A percentile compares a stretch with the other conserved stretches of the same genome.
Evolutionary conservation across 345 rosid genomes (phyloP).

Genomic region (Ceriops decandra): DNA sequence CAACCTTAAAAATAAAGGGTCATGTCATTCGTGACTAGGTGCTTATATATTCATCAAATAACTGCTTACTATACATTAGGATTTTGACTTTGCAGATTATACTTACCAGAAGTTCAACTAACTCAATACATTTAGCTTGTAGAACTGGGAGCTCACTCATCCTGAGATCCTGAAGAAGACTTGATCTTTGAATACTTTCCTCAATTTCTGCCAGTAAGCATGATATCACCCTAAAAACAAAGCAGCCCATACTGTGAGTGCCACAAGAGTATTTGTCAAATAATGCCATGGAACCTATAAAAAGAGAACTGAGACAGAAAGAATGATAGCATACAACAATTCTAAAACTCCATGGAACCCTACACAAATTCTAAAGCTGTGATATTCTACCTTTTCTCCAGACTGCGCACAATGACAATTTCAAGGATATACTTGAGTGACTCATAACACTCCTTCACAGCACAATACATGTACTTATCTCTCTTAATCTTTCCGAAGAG

Average conservation of each 20-base stretch:
- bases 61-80: constrained; percentile 1
- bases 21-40: constrained; percentile 13
- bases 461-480: constrained; percentile 83
- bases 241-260: constrained; percentile 12
- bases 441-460: constrained; percentile 83
- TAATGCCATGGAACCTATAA: not conserved
- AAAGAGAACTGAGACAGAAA: constrained; percentile 1
- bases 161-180: constrained; percentile 67
- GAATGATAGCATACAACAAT: constrained; percentile 1
- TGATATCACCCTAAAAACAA: constrained; percentile 50
- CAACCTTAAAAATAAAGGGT: constrained; percentile 35
- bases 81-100: constrained; percentile 14
- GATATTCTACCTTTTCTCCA: constrained; percentile 64
- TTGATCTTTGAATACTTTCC: constrained; percentile 59
- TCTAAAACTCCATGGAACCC: constrained; percentile 5
- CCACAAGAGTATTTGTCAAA: not conserved
- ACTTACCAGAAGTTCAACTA: constrained; percentile 82
- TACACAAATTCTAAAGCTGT: not conserved
- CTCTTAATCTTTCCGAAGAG: constrained; percentile 68
- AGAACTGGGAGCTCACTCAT: constrained; percentile 64
- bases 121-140: constrained; percentile 56
- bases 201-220: constrained; percentile 62
- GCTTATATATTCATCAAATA: not conserved
- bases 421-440: constrained; percentile 79
- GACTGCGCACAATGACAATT: constrained; percentile 70